phyloP scores from a whole-genome alignment of 1,139 yeast genomes.

The Komagataea norvegica region DNA sequence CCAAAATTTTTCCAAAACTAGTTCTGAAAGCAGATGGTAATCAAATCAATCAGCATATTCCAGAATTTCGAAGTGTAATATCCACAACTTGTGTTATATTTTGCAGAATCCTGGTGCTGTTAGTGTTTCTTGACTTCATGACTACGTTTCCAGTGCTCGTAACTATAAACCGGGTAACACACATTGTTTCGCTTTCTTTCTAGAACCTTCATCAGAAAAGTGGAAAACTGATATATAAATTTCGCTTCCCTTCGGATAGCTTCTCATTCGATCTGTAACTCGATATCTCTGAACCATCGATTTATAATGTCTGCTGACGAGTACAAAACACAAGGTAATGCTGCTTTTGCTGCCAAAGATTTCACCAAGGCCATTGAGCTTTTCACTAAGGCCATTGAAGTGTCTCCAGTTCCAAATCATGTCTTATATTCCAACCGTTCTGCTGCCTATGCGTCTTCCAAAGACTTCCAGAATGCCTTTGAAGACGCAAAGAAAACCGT shows the following conservation, averaged over 20 bases:
- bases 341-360: constrained; percentile 85
- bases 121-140: too few relatives aligned
- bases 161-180: not conserved
- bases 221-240: not conserved
- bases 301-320: constrained; percentile 62
- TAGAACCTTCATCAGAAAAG: constrained; percentile 4
- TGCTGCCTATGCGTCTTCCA: constrained; percentile 82
- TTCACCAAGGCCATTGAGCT: constrained; percentile 72
- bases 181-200: not conserved
- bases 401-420: constrained; percentile 78
- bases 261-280: too few relatives aligned
- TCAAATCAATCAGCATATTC: too few relatives aligned
- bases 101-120: too few relatives aligned
- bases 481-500: constrained; percentile 82
- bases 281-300: too few relatives aligned
- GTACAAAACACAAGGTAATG: constrained; percentile 80
- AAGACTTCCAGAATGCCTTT: constrained; percentile 67
- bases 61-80: too few relatives aligned
- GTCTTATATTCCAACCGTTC: constrained; percentile 91
- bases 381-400: constrained; percentile 84
- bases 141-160: too few relatives aligned
- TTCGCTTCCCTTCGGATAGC: too few relatives aligned
- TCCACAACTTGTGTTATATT: too few relatives aligned
- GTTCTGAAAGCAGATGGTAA: too few relatives aligned
- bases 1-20: too few relatives aligned